Conservation (phyloP, 139 green algal species). For the Tetradesmus lagerheimii region DNA sequence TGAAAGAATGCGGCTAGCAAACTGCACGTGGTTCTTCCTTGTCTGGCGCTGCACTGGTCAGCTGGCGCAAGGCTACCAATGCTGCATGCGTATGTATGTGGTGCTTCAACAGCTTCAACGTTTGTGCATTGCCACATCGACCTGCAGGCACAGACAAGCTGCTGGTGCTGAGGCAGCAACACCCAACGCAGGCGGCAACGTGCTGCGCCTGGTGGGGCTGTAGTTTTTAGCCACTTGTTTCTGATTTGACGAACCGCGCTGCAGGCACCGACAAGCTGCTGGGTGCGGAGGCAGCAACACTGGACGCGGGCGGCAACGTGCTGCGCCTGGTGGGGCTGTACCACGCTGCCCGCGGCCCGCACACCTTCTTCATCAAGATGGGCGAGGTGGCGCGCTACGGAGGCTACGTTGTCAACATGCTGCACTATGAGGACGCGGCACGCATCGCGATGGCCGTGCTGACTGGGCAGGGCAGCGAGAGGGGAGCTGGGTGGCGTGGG, state of each 20-base stretch:
- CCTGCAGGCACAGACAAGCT: conserved; percentile 57
- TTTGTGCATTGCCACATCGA: no score
- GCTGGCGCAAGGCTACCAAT: no score
- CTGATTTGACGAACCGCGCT: no score
- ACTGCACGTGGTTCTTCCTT: no score
- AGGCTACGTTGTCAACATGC: conserved; percentile 93
- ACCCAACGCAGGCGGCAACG: conserved; percentile 83
- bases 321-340: conserved; percentile 96
- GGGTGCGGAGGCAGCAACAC: conserved; percentile 77
- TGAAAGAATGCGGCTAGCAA: no score
- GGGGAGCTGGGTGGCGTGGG: conserved; percentile 30
- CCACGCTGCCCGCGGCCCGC: conserved; percentile 85
- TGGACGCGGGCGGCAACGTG: conserved; percentile 88
- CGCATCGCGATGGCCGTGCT: conserved; percentile 65
- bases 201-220: conserved; percentile 94
- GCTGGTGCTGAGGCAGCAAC: conserved; percentile 83
- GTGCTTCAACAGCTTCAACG: no score
- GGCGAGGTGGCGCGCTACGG: conserved; percentile 68
- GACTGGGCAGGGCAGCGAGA: not conserved
- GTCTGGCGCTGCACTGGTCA: no score
- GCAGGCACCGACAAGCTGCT: conserved; percentile 69
- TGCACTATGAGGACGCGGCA: conserved; percentile 99
- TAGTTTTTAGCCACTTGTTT: no score
- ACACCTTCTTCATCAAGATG: conserved; percentile 92
- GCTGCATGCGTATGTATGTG: no score